Percentiles rank a stretch among this genome's conserved stretches.
Conservation (phyloP, 2,329 filamentous ascomycete species). For the Penicillium sp. region DNA sequence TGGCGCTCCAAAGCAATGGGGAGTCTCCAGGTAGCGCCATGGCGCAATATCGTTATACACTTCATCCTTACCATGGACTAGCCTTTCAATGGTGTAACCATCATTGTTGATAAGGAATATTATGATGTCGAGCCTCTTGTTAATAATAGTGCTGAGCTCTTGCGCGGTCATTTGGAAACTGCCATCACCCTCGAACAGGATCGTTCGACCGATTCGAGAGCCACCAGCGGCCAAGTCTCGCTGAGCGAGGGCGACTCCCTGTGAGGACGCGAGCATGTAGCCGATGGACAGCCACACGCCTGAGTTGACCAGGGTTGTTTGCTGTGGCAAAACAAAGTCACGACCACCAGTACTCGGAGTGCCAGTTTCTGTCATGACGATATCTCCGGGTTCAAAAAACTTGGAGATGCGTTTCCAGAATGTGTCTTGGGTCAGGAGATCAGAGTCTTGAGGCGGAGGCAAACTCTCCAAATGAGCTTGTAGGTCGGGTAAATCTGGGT, state of each 20-base stretch:
- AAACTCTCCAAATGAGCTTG: no score
- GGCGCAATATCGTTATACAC: slow-evolving; percentile 70
- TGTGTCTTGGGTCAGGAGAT: no score
- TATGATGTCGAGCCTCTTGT: slow-evolving; percentile 70
- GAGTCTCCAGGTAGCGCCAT: background rate
- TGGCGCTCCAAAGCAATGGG: no score
- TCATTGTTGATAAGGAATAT: slow-evolving; percentile 82
- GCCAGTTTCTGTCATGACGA: no score
- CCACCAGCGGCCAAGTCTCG: background rate
- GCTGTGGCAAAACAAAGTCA: no score
- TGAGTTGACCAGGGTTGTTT: no score
- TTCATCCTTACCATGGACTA: slow-evolving; percentile 73
- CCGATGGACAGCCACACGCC: slow-evolving; percentile 9
- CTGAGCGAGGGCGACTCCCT: slow-evolving; percentile 7
- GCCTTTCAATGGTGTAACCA: slow-evolving; percentile 75
- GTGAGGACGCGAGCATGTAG: slow-evolving; percentile 5
- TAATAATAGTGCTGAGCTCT: slow-evolving; percentile 79
- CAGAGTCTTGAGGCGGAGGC: no score
- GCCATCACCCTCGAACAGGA: slow-evolving; percentile 83
- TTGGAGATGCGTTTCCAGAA: no score
- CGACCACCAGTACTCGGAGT: no score
- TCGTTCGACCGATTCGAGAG: slow-evolving; percentile 51
- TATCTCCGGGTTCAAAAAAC: no score
- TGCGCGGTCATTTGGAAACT: slow-evolving; percentile 82
- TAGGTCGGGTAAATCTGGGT: no score